phyloP scores from a whole-genome alignment of 2,329 filamentous ascomycete genomes.

The Clarireedia monteithiana region DNA sequence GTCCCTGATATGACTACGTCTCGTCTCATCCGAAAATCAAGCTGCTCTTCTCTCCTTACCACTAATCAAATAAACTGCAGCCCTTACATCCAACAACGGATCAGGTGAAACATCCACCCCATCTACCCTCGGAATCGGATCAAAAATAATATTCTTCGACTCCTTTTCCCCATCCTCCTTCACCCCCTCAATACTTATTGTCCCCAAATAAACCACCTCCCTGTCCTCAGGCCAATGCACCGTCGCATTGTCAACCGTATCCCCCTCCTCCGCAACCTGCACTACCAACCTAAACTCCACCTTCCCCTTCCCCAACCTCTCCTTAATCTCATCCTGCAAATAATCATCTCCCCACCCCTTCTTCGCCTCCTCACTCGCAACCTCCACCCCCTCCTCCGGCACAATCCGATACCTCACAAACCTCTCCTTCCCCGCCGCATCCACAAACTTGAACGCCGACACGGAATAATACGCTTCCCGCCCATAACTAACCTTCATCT shows the following conservation, averaged over 20 bases:
- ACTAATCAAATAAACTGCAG: constrained; percentile 47
- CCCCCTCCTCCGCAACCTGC: constrained; percentile 42
- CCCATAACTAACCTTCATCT: constrained; percentile 40
- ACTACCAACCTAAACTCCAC: constrained; percentile 40
- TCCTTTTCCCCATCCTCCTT: constrained; percentile 33
- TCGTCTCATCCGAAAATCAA: not conserved
- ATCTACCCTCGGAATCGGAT: constrained; percentile 47
- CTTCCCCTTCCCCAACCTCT: constrained; percentile 28
- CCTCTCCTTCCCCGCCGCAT: constrained; percentile 34
- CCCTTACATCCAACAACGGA: constrained; percentile 47
- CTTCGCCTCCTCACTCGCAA: constrained; percentile 33
- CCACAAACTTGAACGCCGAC: constrained; percentile 41
- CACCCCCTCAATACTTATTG: constrained; percentile 36
- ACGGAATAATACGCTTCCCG: constrained; percentile 41
- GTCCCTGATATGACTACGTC: not conserved
- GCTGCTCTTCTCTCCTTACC: constrained; percentile 40
- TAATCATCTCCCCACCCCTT: constrained; percentile 35
- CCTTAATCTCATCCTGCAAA: constrained; percentile 40
- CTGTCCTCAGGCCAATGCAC: constrained; percentile 46
- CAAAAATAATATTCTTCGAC: constrained; percentile 48
- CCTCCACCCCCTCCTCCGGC: constrained; percentile 36
- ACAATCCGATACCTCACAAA: constrained; percentile 42
- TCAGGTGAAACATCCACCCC: constrained; percentile 46
- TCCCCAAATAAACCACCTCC: constrained; percentile 42
- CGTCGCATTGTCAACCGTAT: constrained; percentile 40